Percentiles rank a stretch among this genome's conserved stretches.
These are phyloP conservation scores for Aspergillus felis DNA, from an alignment of 2,329 filamentous ascomycete genomes.

Conservation along the genomic window DNA sequence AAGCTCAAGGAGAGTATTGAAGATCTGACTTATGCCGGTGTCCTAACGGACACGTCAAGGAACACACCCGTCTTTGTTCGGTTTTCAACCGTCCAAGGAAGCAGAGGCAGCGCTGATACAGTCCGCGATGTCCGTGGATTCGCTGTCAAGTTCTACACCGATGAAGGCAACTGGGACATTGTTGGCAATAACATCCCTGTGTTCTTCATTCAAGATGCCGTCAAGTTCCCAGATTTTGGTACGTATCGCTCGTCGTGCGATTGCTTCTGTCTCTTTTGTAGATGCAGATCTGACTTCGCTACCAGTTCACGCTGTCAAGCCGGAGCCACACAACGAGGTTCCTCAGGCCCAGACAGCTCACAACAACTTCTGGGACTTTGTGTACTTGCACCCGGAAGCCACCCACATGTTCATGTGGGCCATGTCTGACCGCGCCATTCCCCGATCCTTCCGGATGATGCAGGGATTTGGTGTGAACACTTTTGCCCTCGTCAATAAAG, in stretches of 20 bases:
- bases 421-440: slow-evolving; percentile 36
- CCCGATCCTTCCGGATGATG: slow-evolving; percentile 35
- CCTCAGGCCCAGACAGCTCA: slow-evolving; percentile 48
- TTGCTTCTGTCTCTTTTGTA: background rate
- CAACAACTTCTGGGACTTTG: slow-evolving; percentile 51
- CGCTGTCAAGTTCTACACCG: slow-evolving; percentile 71
- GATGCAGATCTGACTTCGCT: background rate
- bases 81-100: slow-evolving; percentile 75
- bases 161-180: slow-evolving; percentile 67
- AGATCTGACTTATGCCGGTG: slow-evolving; percentile 60
- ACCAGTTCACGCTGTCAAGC: slow-evolving; percentile 38
- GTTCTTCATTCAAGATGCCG: slow-evolving; percentile 41
- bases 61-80: slow-evolving; percentile 65
- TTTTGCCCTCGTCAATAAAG: slow-evolving; percentile 29
- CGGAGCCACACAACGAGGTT: slow-evolving; percentile 39
- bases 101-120: slow-evolving; percentile 71
- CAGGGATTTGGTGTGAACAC: slow-evolving; percentile 37
- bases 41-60: slow-evolving; percentile 65
- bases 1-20: slow-evolving; percentile 60
- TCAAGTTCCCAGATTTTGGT: slow-evolving; percentile 38
- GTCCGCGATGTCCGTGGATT: slow-evolving; percentile 82
- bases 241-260: background rate
- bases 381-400: slow-evolving; percentile 30
- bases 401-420: slow-evolving; percentile 32
- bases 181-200: slow-evolving; percentile 42